Evolutionary conservation across 2,329 filamentous ascomycete species (phyloP).

Genomic region (Claviceps monticola): DNA sequence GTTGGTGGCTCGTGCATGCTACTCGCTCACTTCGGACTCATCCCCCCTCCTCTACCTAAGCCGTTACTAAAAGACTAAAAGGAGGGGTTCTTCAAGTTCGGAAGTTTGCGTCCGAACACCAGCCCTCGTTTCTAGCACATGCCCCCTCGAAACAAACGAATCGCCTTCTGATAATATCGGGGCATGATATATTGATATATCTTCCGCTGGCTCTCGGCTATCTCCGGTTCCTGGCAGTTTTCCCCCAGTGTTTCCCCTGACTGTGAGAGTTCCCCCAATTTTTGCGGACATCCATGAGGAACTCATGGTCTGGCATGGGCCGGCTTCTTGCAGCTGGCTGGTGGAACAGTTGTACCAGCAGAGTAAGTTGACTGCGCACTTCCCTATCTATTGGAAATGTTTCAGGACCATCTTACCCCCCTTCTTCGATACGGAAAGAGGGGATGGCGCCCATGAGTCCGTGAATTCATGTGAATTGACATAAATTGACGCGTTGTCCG

Average conservation of each 20-base stretch:
- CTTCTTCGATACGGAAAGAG: neutral
- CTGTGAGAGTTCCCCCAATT: too few species aligned
- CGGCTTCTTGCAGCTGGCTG: conserved; percentile 1
- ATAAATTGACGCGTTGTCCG: too few species aligned
- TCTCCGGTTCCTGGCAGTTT: neutral
- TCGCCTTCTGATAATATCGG: neutral
- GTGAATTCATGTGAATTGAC: too few species aligned
- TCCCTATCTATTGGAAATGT: neutral
- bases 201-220: neutral
- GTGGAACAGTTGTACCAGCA: neutral
- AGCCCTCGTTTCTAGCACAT: neutral
- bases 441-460: too few species aligned
- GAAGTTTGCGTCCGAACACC: neutral
- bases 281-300: neutral
- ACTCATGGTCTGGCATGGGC: neutral
- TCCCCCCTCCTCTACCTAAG: neutral
- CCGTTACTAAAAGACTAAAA: too few species aligned
- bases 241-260: neutral
- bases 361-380: neutral
- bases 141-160: neutral
- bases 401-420: neutral
- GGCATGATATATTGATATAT: neutral
- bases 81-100: neutral
- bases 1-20: conserved; percentile 1
- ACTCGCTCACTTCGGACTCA: neutral